Evolutionary conservation across 2,329 filamentous ascomycete species (phyloP).

Genomic region (Exutisphaerella laricina): DNA sequence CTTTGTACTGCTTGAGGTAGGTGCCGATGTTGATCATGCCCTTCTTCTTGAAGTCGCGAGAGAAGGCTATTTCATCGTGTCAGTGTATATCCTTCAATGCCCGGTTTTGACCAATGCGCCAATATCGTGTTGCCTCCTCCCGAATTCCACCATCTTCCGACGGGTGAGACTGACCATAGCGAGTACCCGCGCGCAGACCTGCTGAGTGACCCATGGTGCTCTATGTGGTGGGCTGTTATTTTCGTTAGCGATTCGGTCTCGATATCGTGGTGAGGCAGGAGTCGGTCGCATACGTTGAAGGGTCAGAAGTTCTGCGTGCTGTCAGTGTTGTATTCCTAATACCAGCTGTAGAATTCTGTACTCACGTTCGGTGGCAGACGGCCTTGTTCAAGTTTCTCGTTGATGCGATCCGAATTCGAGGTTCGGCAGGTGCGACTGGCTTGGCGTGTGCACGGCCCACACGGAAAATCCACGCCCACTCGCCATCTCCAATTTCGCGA

Average conservation of each 20-base stretch:
- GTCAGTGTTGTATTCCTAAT: constrained; percentile 6
- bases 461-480: background rate
- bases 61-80: constrained; percentile 57
- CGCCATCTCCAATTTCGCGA: background rate
- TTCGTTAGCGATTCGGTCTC: constrained; percentile 15
- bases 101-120: constrained; percentile 4
- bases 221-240: constrained; percentile 24
- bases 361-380: background rate
- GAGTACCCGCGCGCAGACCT: constrained; percentile 41
- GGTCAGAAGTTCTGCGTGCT: constrained; percentile 7
- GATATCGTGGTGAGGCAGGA: background rate
- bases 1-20: constrained; percentile 93
- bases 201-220: constrained; percentile 51
- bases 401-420: too few species aligned
- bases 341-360: background rate
- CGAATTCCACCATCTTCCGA: constrained; percentile 6
- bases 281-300: constrained; percentile 12
- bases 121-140: constrained; percentile 8
- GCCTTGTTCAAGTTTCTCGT: background rate
- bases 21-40: constrained; percentile 90
- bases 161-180: constrained; percentile 34
- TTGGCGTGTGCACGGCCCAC: too few species aligned
- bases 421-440: too few species aligned
- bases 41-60: constrained; percentile 88
- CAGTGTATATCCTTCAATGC: constrained; percentile 15